These are phyloP conservation scores for Fusarium tupiense DNA, from an alignment of 2,329 filamentous ascomycete genomes.

Conservation along the genomic window DNA sequence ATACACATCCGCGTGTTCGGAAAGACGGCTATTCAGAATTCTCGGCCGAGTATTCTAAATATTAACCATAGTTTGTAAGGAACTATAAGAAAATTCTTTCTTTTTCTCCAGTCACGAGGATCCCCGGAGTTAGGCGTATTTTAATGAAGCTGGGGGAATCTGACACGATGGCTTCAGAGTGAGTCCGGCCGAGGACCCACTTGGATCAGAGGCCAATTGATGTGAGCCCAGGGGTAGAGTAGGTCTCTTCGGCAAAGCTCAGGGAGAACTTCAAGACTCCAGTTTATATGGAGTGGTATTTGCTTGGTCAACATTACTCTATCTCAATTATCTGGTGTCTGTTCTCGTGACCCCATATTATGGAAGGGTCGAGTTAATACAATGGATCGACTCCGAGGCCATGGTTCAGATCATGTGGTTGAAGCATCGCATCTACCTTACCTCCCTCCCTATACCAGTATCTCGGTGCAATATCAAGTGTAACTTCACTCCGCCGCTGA, in stretches of 20 bases:
- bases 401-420: constrained; percentile 6
- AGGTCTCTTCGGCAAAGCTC: constrained; percentile 2
- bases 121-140: constrained; percentile 18
- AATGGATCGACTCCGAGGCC: constrained; percentile 18
- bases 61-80: background rate
- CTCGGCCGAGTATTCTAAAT: constrained; percentile 22
- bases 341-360: constrained; percentile 25
- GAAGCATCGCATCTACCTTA: background rate
- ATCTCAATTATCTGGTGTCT: constrained; percentile 4
- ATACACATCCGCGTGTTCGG: constrained; percentile 12
- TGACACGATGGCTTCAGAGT: constrained; percentile 33
- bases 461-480: background rate
- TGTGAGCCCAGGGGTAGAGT: background rate
- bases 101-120: constrained; percentile 23
- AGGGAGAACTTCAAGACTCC: background rate
- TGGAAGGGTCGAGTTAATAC: constrained; percentile 5
- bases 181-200: constrained; percentile 29
- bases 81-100: background rate
- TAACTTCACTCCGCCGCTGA: background rate
- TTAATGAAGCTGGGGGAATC: constrained; percentile 20
- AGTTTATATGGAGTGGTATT: background rate
- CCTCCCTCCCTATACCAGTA: background rate
- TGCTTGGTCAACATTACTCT: constrained; percentile 3
- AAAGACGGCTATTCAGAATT: constrained; percentile 20
- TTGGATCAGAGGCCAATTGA: constrained; percentile 7